phyloP scores from a whole-genome alignment of 768 basidiomycete species.

The Tephrocybe sp. region DNA sequence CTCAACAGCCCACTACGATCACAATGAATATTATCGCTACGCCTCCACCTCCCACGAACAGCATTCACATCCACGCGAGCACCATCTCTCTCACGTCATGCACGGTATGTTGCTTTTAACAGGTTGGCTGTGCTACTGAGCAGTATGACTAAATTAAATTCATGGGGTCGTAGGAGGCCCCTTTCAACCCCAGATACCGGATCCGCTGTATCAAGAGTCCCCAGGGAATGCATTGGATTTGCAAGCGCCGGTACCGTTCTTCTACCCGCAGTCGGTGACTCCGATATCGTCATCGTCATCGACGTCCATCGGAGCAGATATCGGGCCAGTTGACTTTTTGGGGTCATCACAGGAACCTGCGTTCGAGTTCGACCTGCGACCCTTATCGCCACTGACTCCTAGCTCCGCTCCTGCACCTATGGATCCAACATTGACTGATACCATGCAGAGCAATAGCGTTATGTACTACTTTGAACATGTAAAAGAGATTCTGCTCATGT shows the following conservation, averaged over 20 bases:
- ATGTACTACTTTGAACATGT: conserved; percentile 77
- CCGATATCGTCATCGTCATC: conserved; percentile 26
- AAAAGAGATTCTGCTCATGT: conserved; percentile 62
- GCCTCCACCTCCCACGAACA: conserved; percentile 19
- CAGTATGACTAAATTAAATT: conserved; percentile 10
- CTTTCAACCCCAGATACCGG: conserved; percentile 35
- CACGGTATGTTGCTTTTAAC: conserved; percentile 34
- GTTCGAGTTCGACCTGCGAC: conserved; percentile 31
- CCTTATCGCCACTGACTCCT: conserved; percentile 18
- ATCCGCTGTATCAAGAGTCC: conserved; percentile 30
- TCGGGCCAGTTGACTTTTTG: conserved; percentile 28
- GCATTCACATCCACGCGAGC: conserved; percentile 21
- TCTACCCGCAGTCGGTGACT: conserved; percentile 24
- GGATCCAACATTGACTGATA: conserved; percentile 23
- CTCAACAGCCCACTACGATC: conserved; percentile 22
- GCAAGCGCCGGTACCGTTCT: conserved; percentile 24
- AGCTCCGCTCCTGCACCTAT: conserved; percentile 14
- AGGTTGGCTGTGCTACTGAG: conserved; percentile 16
- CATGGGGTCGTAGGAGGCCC: conserved; percentile 29
- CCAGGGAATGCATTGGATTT: conserved; percentile 27
- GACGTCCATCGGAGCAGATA: conserved; percentile 20
- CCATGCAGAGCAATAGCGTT: conserved; percentile 54
- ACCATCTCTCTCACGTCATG: conserved; percentile 36
- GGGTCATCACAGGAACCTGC: conserved; percentile 26
- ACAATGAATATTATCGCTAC: conserved; percentile 22